Evolutionary conservation across 1,139 yeast species (phyloP).

Genomic region (Suhomyces maxii): DNA sequence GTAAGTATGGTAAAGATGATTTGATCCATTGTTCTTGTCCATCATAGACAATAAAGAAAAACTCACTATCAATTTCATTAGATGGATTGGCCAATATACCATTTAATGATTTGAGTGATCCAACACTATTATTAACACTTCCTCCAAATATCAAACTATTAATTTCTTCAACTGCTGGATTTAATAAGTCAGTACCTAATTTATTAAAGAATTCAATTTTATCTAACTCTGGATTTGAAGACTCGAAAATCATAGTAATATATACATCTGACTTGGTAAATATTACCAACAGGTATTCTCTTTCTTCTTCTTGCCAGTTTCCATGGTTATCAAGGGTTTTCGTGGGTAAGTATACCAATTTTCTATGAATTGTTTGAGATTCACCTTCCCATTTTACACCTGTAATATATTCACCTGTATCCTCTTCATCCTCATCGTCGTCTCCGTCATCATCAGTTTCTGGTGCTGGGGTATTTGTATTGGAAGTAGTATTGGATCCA

Average conservation of each 20-base stretch:
- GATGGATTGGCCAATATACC: slow-evolving; percentile 12
- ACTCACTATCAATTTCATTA: slow-evolving; percentile 32
- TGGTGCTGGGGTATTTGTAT: neutral
- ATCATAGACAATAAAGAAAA: slow-evolving; percentile 41
- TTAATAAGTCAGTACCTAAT: slow-evolving; percentile 18
- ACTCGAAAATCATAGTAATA: slow-evolving; percentile 33
- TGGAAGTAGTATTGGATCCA: neutral
- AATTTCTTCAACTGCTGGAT: slow-evolving; percentile 29
- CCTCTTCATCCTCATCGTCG: slow-evolving; percentile 19
- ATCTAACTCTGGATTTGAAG: slow-evolving; percentile 26
- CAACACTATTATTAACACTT: slow-evolving; percentile 29
- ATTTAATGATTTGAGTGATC: slow-evolving; percentile 32
- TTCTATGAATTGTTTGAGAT: slow-evolving; percentile 15
- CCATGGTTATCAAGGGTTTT: slow-evolving; percentile 7
- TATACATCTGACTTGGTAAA: slow-evolving; percentile 26
- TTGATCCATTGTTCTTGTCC: slow-evolving; percentile 25
- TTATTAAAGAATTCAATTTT: slow-evolving; percentile 24
- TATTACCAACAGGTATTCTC: slow-evolving; percentile 36
- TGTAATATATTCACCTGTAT: slow-evolving; percentile 26
- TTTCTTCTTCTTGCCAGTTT: slow-evolving; percentile 4
- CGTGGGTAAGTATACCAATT: slow-evolving; percentile 30
- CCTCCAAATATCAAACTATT: slow-evolving; percentile 17
- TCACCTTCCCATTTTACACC: slow-evolving; percentile 22
- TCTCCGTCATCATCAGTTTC: slow-evolving; percentile 10
- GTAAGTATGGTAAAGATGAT: slow-evolving; percentile 44